phyloP scores from a whole-genome alignment of 1,284 basidiomycete genomes.

The Puccinia triticina region DNA sequence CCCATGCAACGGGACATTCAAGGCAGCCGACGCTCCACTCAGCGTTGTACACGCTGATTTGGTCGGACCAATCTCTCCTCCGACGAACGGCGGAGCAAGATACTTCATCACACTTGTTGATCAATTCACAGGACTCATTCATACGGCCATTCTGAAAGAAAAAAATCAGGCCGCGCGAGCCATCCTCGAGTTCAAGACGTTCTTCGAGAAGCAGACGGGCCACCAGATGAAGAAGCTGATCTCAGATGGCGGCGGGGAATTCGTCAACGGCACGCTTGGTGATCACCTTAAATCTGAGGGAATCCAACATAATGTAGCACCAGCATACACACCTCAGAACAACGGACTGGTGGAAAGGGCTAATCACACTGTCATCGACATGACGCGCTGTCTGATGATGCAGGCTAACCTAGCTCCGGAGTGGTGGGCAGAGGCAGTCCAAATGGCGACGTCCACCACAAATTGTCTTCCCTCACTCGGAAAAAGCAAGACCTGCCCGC shows the following conservation, averaged over 20 bases:
- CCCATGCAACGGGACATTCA: not conserved
- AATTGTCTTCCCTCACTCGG: no score
- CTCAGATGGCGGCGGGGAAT: no score
- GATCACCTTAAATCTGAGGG: no score
- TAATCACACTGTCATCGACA: conserved; percentile 3
- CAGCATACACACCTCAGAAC: conserved; percentile 17
- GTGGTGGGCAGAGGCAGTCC: no score
- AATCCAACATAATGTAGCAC: no score
- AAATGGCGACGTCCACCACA: no score
- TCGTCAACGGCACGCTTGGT: no score
- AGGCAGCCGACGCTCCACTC: not conserved
- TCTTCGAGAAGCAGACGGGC: no score
- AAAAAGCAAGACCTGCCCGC: no score
- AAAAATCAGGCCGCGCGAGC: not conserved
- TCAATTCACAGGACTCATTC: not conserved
- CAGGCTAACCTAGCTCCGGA: no score
- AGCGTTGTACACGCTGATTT: not conserved
- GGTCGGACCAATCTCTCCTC: not conserved
- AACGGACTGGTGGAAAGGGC: conserved; percentile 4
- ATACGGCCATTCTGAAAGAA: not conserved
- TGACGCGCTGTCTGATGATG: not conserved
- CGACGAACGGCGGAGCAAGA: not conserved
- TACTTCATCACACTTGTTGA: no score
- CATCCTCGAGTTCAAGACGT: not conserved
- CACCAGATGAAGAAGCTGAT: no score